These are phyloP conservation scores for Calvatia gigantea DNA, from an alignment of 768 basidiomycete species.

Conservation along the genomic window DNA sequence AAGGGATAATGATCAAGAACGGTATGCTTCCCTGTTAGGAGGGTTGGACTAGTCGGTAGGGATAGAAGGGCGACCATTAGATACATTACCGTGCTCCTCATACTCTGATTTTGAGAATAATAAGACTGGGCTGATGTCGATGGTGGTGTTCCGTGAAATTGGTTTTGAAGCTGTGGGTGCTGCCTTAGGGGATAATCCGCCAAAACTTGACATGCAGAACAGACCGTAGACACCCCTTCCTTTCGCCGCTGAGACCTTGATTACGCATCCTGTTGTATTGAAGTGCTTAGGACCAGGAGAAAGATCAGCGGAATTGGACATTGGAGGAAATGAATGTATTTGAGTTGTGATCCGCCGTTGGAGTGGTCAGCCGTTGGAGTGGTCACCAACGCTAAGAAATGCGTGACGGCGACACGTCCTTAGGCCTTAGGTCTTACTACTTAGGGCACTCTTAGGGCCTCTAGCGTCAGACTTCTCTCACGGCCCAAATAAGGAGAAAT, in stretches of 20 bases:
- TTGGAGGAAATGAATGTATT: slow-evolving; percentile 12
- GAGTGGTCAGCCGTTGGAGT: slow-evolving; percentile 5
- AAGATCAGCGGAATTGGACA: neutral
- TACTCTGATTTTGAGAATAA: slow-evolving; percentile 73
- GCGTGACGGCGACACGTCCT: slow-evolving; percentile 7
- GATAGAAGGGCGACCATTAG: neutral
- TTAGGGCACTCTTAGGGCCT: no score
- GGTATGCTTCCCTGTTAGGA: slow-evolving; percentile 41
- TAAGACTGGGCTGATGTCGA: slow-evolving; percentile 87
- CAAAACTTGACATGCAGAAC: slow-evolving; percentile 8
- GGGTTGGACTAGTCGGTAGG: neutral
- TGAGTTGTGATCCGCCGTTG: slow-evolving; percentile 2
- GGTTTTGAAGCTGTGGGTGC: slow-evolving; percentile 2
- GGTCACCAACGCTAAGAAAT: neutral
- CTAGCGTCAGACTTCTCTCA: no score
- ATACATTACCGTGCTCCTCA: slow-evolving; percentile 44
- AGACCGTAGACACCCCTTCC: slow-evolving; percentile 67
- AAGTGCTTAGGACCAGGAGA: slow-evolving; percentile 27
- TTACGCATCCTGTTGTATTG: slow-evolving; percentile 47
- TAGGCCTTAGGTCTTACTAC: no score
- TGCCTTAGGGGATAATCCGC: neutral
- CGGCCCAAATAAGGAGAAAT: no score
- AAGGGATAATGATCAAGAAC: slow-evolving; percentile 75
- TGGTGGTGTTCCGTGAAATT: slow-evolving; percentile 58
- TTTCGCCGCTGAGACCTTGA: slow-evolving; percentile 41